Evolutionary conservation across 2,329 filamentous ascomycete species (phyloP).

Genomic region (Dactylellina parvicollis): DNA sequence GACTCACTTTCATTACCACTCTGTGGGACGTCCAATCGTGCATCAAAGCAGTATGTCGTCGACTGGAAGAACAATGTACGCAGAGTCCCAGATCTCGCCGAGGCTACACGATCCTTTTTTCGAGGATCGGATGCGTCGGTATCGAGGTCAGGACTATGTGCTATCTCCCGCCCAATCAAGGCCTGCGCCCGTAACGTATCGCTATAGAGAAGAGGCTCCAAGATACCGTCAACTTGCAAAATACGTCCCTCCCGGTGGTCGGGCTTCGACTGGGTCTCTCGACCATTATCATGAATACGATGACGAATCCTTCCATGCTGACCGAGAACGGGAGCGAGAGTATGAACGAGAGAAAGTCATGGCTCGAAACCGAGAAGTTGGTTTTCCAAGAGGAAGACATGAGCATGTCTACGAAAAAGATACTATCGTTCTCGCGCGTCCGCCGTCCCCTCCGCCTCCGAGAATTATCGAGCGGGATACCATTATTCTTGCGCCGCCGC

Average conservation of each 20-base stretch:
- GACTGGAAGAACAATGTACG: conserved; percentile 43
- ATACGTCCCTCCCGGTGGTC: conserved; percentile 39
- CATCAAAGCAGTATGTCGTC: conserved; percentile 52
- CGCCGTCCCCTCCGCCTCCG: conserved; percentile 45
- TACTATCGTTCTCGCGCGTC: conserved; percentile 46
- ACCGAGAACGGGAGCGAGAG: conserved; percentile 45
- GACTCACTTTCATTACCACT: conserved; percentile 50
- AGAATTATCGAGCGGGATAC: conserved; percentile 52
- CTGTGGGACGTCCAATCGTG: conserved; percentile 29
- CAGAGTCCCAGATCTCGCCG: conserved; percentile 47
- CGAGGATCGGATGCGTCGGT: conserved; percentile 53
- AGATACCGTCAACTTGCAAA: conserved; percentile 47
- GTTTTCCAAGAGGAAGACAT: conserved; percentile 45
- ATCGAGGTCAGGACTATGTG: conserved; percentile 48
- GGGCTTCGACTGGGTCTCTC: conserved; percentile 45
- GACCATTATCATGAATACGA: conserved; percentile 47
- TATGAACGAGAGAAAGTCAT: conserved; percentile 46
- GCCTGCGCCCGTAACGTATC: conserved; percentile 14
- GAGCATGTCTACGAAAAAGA: conserved; percentile 52
- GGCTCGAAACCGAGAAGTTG: conserved; percentile 24
- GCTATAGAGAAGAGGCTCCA: conserved; percentile 52
- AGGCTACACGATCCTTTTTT: conserved; percentile 50
- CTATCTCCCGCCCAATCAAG: conserved; percentile 28
- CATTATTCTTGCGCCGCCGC: conserved; percentile 49
- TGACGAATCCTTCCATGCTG: conserved; percentile 49